Evolutionary conservation across 2,329 filamentous ascomycete species (phyloP).

Genomic region (Hypoxylon rubiginosum): DNA sequence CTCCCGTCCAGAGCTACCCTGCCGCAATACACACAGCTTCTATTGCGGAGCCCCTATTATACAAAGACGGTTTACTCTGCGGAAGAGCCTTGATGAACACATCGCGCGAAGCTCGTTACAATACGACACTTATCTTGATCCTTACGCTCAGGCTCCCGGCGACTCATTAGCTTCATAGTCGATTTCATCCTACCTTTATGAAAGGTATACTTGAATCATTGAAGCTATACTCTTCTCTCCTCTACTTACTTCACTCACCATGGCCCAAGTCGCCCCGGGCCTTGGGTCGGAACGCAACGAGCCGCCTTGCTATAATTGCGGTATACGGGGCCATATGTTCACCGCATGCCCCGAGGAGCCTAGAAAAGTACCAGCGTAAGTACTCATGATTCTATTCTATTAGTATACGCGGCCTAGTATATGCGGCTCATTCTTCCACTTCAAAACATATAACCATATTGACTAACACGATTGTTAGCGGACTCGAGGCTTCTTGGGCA

Average conservation of each 20-base stretch:
- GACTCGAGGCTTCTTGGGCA: constrained; percentile 50
- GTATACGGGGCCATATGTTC: constrained; percentile 52
- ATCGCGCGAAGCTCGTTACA: background rate
- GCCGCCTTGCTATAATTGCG: constrained; percentile 53
- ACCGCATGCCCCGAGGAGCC: constrained; percentile 53
- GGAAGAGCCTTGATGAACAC: constrained; percentile 14
- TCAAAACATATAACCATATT: constrained; percentile 2
- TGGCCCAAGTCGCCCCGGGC: constrained; percentile 48
- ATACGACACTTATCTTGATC: constrained; percentile 7
- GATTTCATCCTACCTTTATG: background rate
- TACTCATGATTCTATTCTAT: constrained; percentile 17
- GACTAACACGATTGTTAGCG: constrained; percentile 45
- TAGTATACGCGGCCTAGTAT: background rate
- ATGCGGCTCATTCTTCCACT: constrained; percentile 5
- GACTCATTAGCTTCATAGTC: constrained; percentile 11
- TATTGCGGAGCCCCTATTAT: constrained; percentile 15
- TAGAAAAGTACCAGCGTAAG: constrained; percentile 53
- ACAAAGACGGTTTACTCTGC: background rate
- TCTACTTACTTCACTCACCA: constrained; percentile 27
- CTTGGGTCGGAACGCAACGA: constrained; percentile 48
- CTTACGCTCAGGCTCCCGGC: constrained; percentile 24
- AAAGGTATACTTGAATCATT: constrained; percentile 6
- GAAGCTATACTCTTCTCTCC: constrained; percentile 7
- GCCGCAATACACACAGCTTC: constrained; percentile 11
- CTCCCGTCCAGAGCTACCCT: constrained; percentile 17